Evolutionary conservation across 495 filamentous ascomycete species (phyloP).

Genomic region (Delitschia confertaspora): DNA sequence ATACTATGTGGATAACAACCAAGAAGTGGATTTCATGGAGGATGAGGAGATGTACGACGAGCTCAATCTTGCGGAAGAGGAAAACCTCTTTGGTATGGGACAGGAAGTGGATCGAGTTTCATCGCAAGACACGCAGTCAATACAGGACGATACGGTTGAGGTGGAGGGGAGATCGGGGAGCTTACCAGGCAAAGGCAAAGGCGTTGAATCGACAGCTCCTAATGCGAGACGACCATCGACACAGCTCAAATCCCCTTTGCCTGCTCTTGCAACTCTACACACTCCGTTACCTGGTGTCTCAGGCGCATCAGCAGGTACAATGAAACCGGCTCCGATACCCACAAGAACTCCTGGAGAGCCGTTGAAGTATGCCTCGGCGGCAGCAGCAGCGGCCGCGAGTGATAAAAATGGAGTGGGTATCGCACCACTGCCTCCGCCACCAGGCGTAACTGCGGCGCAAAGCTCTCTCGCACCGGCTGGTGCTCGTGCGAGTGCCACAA

Average conservation of each 20-base stretch:
- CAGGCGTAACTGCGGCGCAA: constrained; percentile 43
- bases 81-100: constrained; percentile 72
- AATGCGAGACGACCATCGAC: constrained; percentile 64
- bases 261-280: constrained; percentile 79
- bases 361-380: constrained; percentile 92
- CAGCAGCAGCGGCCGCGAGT: constrained; percentile 86
- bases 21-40: constrained; percentile 79
- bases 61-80: constrained; percentile 78
- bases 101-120: constrained; percentile 78
- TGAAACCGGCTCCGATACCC: constrained; percentile 91
- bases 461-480: constrained; percentile 18
- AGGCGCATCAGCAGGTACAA: constrained; percentile 44
- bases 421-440: constrained; percentile 80
- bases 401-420: constrained; percentile 87
- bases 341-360: constrained; percentile 78
- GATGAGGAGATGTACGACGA: constrained; percentile 96
- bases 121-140: constrained; percentile 89
- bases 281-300: constrained; percentile 53
- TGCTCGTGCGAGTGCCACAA: constrained; percentile 30
- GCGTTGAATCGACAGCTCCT: constrained; percentile 36
- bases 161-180: constrained; percentile 40
- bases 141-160: constrained; percentile 74
- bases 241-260: constrained; percentile 88
- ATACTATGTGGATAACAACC: constrained; percentile 89
- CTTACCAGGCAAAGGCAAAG: constrained; percentile 47